A percentile compares a stretch with the other conserved stretches of the same genome.
These are phyloP conservation scores for Clonostachys byssicola DNA, from an alignment of 2,329 filamentous ascomycete species.

Conservation along the genomic window DNA sequence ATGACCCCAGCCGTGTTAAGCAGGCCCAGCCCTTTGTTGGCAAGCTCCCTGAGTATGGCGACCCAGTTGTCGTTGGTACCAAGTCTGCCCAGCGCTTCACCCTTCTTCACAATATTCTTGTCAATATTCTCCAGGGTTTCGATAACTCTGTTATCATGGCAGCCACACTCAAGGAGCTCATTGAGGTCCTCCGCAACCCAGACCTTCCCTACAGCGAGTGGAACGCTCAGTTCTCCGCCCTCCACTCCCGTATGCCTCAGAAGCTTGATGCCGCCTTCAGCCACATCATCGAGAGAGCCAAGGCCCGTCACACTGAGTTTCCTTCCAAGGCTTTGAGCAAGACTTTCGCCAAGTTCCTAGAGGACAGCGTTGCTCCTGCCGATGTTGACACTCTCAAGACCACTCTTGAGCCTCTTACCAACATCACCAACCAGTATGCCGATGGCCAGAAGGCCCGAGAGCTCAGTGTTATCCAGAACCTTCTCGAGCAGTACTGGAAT, in stretches of 20 bases:
- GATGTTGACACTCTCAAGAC: conserved; percentile 73
- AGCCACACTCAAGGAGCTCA: conserved; percentile 76
- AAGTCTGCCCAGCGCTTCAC: conserved; percentile 89
- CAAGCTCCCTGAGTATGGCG: conserved; percentile 81
- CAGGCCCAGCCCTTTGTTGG: conserved; percentile 91
- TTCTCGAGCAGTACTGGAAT: conserved; percentile 78
- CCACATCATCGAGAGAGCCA: conserved; percentile 81
- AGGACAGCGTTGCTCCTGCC: conserved; percentile 71
- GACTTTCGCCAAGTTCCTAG: conserved; percentile 81
- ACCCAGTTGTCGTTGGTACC: conserved; percentile 80
- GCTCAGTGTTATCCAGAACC: conserved; percentile 71
- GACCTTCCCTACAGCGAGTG: conserved; percentile 96
- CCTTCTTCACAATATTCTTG: conserved; percentile 71
- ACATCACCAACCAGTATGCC: conserved; percentile 73
- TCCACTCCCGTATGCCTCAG: conserved; percentile 96
- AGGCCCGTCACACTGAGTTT: conserved; percentile 77
- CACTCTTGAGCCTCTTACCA: conserved; percentile 70
- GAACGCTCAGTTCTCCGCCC: conserved; percentile 89
- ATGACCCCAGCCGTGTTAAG: conserved; percentile 95
- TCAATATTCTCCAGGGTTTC: conserved; percentile 87
- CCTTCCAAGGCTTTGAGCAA: conserved; percentile 84
- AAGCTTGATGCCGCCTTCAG: conserved; percentile 81
- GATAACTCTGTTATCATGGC: conserved; percentile 98
- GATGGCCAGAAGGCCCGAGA: conserved; percentile 92
- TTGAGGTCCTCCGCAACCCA: conserved; percentile 84